Evolutionary conservation across 2,329 filamentous ascomycete species (phyloP).

Genomic region (Arachnomyces sp.): DNA sequence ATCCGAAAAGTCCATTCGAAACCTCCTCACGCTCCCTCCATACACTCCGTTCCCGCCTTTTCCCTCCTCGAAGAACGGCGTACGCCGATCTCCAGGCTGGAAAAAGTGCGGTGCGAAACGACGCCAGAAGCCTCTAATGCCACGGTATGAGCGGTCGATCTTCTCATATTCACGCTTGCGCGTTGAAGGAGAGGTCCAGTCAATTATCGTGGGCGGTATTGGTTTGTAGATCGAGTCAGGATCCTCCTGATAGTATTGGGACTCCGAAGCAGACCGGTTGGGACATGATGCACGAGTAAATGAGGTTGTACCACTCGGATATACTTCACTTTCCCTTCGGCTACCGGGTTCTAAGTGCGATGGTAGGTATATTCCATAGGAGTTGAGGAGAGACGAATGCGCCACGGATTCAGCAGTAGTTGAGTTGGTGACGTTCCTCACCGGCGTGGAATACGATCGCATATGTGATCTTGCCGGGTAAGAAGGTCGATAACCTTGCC

Average conservation of each 20-base stretch:
- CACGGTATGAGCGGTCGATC: slow-evolving; percentile 40
- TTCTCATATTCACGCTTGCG: slow-evolving; percentile 43
- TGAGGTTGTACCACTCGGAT: background rate
- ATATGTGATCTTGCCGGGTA: too few relatives aligned
- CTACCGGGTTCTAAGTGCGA: too few relatives aligned
- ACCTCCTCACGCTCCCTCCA: slow-evolving; percentile 38
- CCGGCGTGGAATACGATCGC: too few relatives aligned
- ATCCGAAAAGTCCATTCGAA: slow-evolving; percentile 36
- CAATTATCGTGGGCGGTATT: slow-evolving; percentile 33
- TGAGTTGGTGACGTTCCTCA: too few relatives aligned
- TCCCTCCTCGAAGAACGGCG: slow-evolving; percentile 35
- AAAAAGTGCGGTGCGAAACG: slow-evolving; percentile 35
- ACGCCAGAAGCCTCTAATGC: slow-evolving; percentile 35
- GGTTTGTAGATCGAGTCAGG: slow-evolving; percentile 10
- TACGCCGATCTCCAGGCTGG: slow-evolving; percentile 23
- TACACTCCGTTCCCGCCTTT: slow-evolving; percentile 28
- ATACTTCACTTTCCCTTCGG: too few relatives aligned
- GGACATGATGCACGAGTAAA: slow-evolving; percentile 5
- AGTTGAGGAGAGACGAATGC: too few relatives aligned
- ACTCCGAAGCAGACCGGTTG: slow-evolving; percentile 12
- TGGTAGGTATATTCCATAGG: too few relatives aligned
- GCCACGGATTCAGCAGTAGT: too few relatives aligned
- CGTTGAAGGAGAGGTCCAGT: slow-evolving; percentile 39
- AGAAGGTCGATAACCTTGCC: too few relatives aligned
- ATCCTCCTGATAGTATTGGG: slow-evolving; percentile 1